Evolutionary conservation across 345 rosid genomes (phyloP), one percentile per base, ranked within the genome.

Genomic region (Syzygium oleosum): DNA sequence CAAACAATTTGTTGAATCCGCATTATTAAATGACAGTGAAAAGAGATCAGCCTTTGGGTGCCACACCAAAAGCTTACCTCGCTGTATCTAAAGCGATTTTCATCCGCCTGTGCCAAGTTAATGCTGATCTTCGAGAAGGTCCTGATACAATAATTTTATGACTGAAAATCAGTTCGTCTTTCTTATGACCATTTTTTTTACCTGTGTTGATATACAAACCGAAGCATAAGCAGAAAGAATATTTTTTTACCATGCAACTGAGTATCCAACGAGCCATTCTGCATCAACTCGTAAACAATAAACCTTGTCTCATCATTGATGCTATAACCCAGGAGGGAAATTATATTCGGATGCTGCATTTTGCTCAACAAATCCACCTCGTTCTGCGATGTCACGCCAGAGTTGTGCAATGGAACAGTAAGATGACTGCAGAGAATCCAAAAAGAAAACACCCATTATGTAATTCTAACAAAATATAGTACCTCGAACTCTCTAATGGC

Each of bases 61-160:
- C 46, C 85, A 29, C 56, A 41, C 52, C 56, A 54, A 41, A 89
- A 61, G 85, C 92, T 93, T 86, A 98, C 99, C 96, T 95, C 31
- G 99, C 94, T 63, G 91, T 90, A 87, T 96, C 98, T 61, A 98
- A 94, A 85, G 99, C 99, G 88, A 98, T 93, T 89, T 98, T 98
- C 96, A 98, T 92, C 90, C 99, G 90, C 96, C 89, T 93, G 90
- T 93, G 90, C 99, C 99, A 98, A 65, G 94, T 95, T 89, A 96
- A 92, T 5, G 91, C 91, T 19, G 96, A 95, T 84, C 99, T 98
- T 3, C 52, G 92, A 87, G 99, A 94, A 89, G 96, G 89, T 87
- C 99, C 99, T 98, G 86, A 80, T 41, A 25, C 10, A 84, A 31
- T 29, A 41, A 29, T 1, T 31, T 29, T 53, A 53, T 51, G 0